A percentile compares a stretch with the other conserved stretches of the same genome.
Conservation (phyloP, 1,139 yeast genomes). For the Candida glucosophila region DNA sequence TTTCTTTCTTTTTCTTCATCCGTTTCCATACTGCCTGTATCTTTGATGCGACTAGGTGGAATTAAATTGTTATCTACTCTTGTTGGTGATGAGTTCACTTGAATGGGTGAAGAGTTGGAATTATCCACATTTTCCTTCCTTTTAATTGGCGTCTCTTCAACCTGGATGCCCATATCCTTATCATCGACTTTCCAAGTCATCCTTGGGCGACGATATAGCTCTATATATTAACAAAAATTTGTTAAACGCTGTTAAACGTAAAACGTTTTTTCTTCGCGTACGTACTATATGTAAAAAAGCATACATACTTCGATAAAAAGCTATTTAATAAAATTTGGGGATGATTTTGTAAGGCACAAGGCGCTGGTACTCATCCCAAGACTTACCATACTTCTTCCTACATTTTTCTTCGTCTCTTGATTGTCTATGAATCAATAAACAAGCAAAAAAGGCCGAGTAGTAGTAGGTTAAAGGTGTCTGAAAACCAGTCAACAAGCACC, state of each 20-base stretch:
- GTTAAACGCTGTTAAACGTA: too few species aligned
- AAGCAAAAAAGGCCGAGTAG: conserved; percentile 76
- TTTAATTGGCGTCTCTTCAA: conserved; percentile 12
- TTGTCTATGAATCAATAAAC: conserved; percentile 80
- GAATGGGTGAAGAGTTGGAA: conserved; percentile 30
- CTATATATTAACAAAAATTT: too few species aligned
- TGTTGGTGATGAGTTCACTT: conserved; percentile 17
- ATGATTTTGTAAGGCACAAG: conserved; percentile 83
- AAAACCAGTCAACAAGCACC: conserved; percentile 90
- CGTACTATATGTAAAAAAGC: conserved; percentile 1
- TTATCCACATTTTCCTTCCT: conserved; percentile 21
- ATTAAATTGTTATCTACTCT: conserved; percentile 5
- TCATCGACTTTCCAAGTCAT: too few species aligned
- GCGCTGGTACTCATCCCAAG: conserved; percentile 76
- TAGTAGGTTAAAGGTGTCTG: conserved; percentile 79
- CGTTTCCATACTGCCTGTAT: conserved; percentile 3
- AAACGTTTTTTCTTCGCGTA: too few species aligned
- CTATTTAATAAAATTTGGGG: conserved; percentile 66
- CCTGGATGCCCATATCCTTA: conserved; percentile 12
- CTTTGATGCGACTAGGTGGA: conserved; percentile 9
- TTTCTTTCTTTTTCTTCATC: conserved; percentile 19
- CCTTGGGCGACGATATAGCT: conserved; percentile 1
- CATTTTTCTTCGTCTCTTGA: conserved; percentile 89
- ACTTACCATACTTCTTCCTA: conserved; percentile 70
- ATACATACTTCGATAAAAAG: neutral